A percentile compares a stretch with the other conserved stretches of the same genome.
These are phyloP conservation scores for Trapa bicornis DNA, from an alignment of 345 rosid genomes.

Conservation along the genomic window DNA sequence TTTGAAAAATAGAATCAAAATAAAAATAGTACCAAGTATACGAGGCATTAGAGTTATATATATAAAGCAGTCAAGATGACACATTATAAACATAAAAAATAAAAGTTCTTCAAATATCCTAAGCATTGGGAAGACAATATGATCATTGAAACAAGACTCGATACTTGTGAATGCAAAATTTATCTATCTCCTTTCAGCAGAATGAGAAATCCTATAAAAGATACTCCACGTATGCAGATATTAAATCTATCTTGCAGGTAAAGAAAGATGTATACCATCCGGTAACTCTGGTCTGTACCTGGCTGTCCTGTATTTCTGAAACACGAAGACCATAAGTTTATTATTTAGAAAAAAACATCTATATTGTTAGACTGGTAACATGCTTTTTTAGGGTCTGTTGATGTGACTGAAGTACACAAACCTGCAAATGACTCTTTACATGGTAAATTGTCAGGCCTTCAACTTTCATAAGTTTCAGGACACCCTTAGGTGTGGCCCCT, in stretches of 20 bases:
- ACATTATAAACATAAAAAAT: background rate
- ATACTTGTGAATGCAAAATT: background rate
- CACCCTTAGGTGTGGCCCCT: slow-evolving; percentile 96
- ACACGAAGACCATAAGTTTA: slow-evolving; percentile 15
- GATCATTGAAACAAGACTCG: background rate
- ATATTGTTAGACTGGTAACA: background rate
- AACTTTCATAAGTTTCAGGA: slow-evolving; percentile 78
- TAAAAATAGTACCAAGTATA: background rate
- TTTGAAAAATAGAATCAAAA: background rate
- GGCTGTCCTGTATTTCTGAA: slow-evolving; percentile 88
- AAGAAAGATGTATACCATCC: slow-evolving; percentile 39
- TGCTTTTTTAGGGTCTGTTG: background rate
- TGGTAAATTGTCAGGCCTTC: slow-evolving; percentile 81
- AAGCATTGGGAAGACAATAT: background rate
- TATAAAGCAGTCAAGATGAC: background rate
- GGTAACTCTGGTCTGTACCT: slow-evolving; percentile 58
- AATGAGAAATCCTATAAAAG: background rate
- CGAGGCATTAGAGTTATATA: background rate
- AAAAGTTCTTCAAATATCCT: background rate
- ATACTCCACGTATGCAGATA: background rate
- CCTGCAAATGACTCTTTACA: slow-evolving; percentile 95
- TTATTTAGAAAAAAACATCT: slow-evolving; percentile 9
- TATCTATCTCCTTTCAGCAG: background rate
- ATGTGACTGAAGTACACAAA: slow-evolving; percentile 6
- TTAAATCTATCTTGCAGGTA: background rate